Base-by-base conservation (phyloP, 2,329 filamentous ascomycete species). In the Huntiella bhutanensis region DNA sequence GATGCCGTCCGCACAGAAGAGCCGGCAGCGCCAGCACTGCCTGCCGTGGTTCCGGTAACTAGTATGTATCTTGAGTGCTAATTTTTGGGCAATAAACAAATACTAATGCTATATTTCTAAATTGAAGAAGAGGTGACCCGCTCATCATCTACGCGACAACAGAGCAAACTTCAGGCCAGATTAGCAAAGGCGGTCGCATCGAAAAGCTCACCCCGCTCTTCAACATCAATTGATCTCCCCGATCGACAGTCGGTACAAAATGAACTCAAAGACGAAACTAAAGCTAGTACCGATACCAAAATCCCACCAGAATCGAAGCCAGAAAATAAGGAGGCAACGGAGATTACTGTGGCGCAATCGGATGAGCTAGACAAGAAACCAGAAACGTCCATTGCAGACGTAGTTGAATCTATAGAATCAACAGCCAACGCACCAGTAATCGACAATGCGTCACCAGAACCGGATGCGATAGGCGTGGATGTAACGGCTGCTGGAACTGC, bases 121-220 rank as follows among this genome's bases (percentile, higher is more conserved):
- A 28, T 22, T 34, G 1, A 28, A 12, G n/a, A n/a, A 42, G 38
- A n/a, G 10, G 41, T 43, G 5, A 11, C 8, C 34, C 13, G 41
- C 7, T 33, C 32, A 12, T 15, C 41, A 35, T 43, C 41, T n/a
- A 33, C 33, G 38, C 65, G 75, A 53, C 66, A 73, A 51, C 91
- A 85, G 61, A 86, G 92, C 55, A 76, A 86, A 45, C 67, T 98
- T 38, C 87, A 95, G 58, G 87, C 94, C 59, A 74, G 86, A 51
- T 69, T 98, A 50, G 88, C 88, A 28, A 83, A 84, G 57, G 91
- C 87, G 28, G 75, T 95, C 55, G 84, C 80, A 3, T 80, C 80
- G 49, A 84, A 81, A 47, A 48, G 52, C 11, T 33, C 46, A 4
- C 33, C 52, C 3, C 43, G 44, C 19, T 32, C 48, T 4, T 47